phyloP scores from a whole-genome alignment of 75 land plant genomes.

The Pseudotsuga menziesii region DNA sequence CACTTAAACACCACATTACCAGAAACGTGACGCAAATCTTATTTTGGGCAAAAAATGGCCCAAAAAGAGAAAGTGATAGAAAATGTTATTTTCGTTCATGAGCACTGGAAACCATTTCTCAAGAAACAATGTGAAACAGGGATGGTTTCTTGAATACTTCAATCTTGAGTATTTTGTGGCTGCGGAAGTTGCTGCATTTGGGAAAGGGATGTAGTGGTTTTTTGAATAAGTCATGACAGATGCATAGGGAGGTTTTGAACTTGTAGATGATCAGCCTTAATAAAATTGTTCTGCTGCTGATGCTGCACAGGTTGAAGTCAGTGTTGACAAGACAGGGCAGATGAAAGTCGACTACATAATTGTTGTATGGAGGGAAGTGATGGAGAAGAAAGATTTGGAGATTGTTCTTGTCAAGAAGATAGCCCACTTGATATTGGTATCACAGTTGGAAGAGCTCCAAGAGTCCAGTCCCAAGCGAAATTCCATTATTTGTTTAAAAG shows the following conservation, averaged over 20 bases:
- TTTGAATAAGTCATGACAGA: neutral
- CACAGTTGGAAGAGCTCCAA: conserved; percentile 18
- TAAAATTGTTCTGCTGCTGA: conserved; percentile 14
- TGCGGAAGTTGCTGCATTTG: conserved; percentile 24
- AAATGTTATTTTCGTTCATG: too few relatives aligned
- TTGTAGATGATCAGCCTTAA: conserved; percentile 19
- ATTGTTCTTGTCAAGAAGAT: conserved; percentile 18
- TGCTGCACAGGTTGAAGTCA: conserved; percentile 6
- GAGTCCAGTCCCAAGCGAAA: conserved; percentile 4
- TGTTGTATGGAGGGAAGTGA: conserved; percentile 18
- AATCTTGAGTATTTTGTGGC: conserved; percentile 3
- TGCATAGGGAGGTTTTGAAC: conserved; percentile 9
- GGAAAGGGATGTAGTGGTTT: conserved; percentile 10
- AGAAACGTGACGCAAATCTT: too few relatives aligned
- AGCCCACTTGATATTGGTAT: conserved; percentile 24
- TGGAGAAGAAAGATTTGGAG: conserved; percentile 16
- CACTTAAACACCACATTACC: too few relatives aligned
- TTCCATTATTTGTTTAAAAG: neutral
- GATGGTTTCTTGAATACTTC: too few relatives aligned
- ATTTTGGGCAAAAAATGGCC: too few relatives aligned
- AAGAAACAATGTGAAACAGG: too few relatives aligned
- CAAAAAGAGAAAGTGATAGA: too few relatives aligned
- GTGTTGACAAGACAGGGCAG: conserved; percentile 14
- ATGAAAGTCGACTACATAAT: conserved; percentile 18
- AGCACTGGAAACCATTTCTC: too few relatives aligned